phyloP scores from a whole-genome alignment of 371 early-diverging fungal genomes.

The Rhizopus delemar region DNA sequence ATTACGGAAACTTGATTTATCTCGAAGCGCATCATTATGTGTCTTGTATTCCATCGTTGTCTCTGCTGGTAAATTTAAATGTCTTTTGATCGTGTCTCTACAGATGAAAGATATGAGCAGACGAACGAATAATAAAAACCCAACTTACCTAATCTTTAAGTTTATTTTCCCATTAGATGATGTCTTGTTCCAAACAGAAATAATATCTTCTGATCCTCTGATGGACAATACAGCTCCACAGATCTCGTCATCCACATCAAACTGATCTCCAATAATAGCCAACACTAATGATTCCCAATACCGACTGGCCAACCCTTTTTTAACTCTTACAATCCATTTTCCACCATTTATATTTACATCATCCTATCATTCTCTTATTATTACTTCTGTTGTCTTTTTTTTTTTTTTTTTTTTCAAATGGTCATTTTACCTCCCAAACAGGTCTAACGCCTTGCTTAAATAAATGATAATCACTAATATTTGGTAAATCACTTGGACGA shows the following conservation, averaged over 20 bases:
- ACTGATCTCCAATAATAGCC: constrained; percentile 92
- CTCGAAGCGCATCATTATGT: constrained; percentile 84
- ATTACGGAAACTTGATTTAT: constrained; percentile 89
- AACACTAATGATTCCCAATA: constrained; percentile 93
- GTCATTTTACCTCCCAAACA: constrained; percentile 87
- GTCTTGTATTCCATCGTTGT: constrained; percentile 96
- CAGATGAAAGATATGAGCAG: too few species aligned
- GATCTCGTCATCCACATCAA: constrained; percentile 86
- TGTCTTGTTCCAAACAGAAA: constrained; percentile 93
- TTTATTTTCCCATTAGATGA: constrained; percentile 84
- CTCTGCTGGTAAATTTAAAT: constrained; percentile 81
- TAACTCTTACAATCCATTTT: constrained; percentile 96
- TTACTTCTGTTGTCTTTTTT: background rate
- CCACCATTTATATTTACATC: constrained; percentile 91
- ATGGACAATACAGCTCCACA: constrained; percentile 96
- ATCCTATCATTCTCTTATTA: constrained; percentile 49
- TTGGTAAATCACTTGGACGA: constrained; percentile 85
- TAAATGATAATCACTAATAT: constrained; percentile 92
- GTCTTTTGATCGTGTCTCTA: constrained; percentile 85
- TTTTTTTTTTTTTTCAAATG: too few species aligned
- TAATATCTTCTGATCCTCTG: constrained; percentile 89
- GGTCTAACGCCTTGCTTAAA: constrained; percentile 96
- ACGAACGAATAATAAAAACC: too few species aligned
- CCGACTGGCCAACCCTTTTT: constrained; percentile 90
- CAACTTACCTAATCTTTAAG: constrained; percentile 69